Base-by-base conservation (phyloP, 768 basidiomycete genomes). In the Hydnum rufescens region DNA sequence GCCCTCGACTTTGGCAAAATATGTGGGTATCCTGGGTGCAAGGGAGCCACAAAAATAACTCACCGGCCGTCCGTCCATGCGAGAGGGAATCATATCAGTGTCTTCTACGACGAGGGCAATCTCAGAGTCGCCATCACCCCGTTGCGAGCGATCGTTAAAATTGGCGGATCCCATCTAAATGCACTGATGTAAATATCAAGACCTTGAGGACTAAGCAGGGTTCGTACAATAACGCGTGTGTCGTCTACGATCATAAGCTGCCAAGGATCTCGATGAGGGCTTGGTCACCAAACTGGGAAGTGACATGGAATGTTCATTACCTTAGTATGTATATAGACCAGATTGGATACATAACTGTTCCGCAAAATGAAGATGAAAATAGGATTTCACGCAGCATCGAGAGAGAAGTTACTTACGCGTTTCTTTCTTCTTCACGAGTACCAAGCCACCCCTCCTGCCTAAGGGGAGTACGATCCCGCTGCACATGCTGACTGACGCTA, bases 21-120 rank as follows among this genome's bases (percentile, higher is more conserved):
- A 54, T 28, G 13, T 13, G 13, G 13, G 51, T 6, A 53, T 4
- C 30, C 13, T 4, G 1, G 50, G 31, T 22, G 22, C 30, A 23
- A 5, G 32, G 5, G 28, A n/a, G 51, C 16, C 2, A 30, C 34
- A 18, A 16, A 8, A 26, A 4, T 2, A n/a, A 48, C 63, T 36
- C 36, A 63, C 63, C 5, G 73, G 72, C 57, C 74, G 63, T 2
- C 89, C 87, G 58, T 88, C 70, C 89, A 95, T 93, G 16, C 62
- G 71, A 3, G 78, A 74, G 26, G 73, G 69, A 36, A 99, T 69
- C 67, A 76, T 69, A 49, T 93, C 86, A 0, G 72, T 66, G 60
- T 99, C 93, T 64, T 97, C 92, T 29, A 95, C 80, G 19, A 96
- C 78, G 4, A 95, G 66, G 4, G 84, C 86, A 57, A 96, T 93